Evolutionary conservation across 768 basidiomycete genomes (phyloP).

Genomic region (Dictyophora rubrovolvata): DNA sequence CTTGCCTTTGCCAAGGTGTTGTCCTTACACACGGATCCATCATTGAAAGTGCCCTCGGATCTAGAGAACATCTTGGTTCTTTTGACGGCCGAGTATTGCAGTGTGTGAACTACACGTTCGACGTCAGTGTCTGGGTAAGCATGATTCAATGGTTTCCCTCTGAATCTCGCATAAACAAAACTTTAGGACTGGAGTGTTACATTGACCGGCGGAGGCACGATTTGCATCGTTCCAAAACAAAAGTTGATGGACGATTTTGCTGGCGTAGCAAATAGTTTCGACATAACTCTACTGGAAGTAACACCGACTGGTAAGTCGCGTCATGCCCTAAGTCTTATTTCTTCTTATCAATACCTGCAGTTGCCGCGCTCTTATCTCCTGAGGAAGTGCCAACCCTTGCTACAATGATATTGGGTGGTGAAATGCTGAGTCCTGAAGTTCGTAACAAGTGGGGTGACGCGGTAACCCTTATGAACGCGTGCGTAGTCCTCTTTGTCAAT

Average conservation of each 20-base stretch:
- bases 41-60: too few relatives aligned
- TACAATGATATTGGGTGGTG: neutral
- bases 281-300: neutral
- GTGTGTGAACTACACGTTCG: neutral
- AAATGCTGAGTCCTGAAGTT: neutral
- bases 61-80: too few relatives aligned
- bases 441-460: neutral
- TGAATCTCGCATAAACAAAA: too few relatives aligned
- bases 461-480: neutral
- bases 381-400: neutral
- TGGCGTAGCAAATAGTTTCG: neutral
- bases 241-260: neutral
- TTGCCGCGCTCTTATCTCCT: neutral
- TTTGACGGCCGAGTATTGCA: neutral
- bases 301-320: neutral
- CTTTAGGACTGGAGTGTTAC: too few relatives aligned
- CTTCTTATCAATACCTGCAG: neutral
- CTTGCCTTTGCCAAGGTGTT: too few relatives aligned
- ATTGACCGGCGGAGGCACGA: neutral
- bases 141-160: too few relatives aligned
- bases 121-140: neutral
- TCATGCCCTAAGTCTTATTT: too few relatives aligned
- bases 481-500: neutral
- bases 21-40: too few relatives aligned
- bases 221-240: neutral